These are phyloP conservation scores for Globisporangium acanthophoron DNA, from an alignment of 352 stramenopile genomes.

Conservation along the genomic window DNA sequence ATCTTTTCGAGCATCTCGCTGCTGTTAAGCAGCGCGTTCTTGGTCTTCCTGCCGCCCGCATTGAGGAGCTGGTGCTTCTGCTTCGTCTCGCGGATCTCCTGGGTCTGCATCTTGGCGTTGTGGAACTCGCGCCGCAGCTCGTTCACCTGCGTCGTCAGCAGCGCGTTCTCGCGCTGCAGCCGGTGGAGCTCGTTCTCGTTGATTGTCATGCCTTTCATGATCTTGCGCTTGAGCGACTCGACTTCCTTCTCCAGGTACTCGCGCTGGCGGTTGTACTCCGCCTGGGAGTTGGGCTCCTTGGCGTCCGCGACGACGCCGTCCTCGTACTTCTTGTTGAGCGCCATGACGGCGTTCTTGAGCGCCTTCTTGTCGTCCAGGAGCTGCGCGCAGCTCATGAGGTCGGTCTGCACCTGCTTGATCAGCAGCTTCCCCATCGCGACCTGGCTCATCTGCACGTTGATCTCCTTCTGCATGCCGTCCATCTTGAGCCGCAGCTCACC, in stretches of 20 bases:
- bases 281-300: constrained; percentile 88
- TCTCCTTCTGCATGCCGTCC: constrained; percentile 88
- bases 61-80: constrained; percentile 15
- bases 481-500: constrained; percentile 92
- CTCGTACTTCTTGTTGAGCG: constrained; percentile 84
- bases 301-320: constrained; percentile 58
- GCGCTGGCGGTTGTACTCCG: constrained; percentile 88
- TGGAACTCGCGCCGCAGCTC: constrained; percentile 80
- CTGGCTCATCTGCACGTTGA: constrained; percentile 61
- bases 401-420: constrained; percentile 73
- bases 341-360: constrained; percentile 74
- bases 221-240: constrained; percentile 86
- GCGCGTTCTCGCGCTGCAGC: constrained; percentile 74
- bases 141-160: constrained; percentile 80
- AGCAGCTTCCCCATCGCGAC: constrained; percentile 59
- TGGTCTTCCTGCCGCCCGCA: constrained; percentile 16
- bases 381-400: constrained; percentile 67
- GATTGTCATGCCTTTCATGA: constrained; percentile 84
- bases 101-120: constrained; percentile 64
- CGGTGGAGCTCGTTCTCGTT: constrained; percentile 78
- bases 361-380: constrained; percentile 74
- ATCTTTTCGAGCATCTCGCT: constrained; percentile 43
- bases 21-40: constrained; percentile 9
- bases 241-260: constrained; percentile 91
- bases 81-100: constrained; percentile 51